These are phyloP conservation scores for Arthrobotrys musiformis DNA, from an alignment of 2,329 filamentous ascomycete genomes.

Conservation along the genomic window DNA sequence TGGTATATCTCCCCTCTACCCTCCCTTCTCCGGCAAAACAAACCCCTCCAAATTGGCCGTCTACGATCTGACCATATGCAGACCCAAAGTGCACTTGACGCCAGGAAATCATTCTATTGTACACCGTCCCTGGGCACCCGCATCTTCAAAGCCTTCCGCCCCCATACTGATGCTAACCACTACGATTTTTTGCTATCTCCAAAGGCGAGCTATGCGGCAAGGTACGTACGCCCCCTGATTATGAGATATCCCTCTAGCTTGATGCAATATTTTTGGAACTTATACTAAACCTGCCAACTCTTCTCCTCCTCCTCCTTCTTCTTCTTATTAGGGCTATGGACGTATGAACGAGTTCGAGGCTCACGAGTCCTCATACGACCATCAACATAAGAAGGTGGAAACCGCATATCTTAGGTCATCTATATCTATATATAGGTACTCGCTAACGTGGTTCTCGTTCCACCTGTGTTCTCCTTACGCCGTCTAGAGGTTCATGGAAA, in stretches of 20 bases:
- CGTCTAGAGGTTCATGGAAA: slow-evolving; percentile 75
- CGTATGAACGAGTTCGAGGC: slow-evolving; percentile 97
- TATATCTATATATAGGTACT: not conserved
- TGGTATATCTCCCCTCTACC: not conserved
- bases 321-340: slow-evolving; percentile 78
- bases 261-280: too few relatives aligned
- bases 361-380: slow-evolving; percentile 92
- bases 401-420: slow-evolving; percentile 63
- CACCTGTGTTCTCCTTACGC: slow-evolving; percentile 9
- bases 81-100: slow-evolving; percentile 54
- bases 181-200: too few relatives aligned
- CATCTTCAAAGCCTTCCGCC: not conserved
- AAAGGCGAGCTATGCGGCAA: slow-evolving; percentile 53
- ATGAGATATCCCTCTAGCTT: not conserved
- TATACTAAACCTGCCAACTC: too few relatives aligned
- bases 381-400: slow-evolving; percentile 81
- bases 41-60: too few relatives aligned
- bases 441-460: not conserved
- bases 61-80: not conserved
- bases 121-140: not conserved
- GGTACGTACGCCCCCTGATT: not conserved
- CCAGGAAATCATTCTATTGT: slow-evolving; percentile 53
- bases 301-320: too few relatives aligned
- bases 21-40: not conserved
- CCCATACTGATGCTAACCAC: not conserved